phyloP scores from a whole-genome alignment of 2,329 filamentous ascomycete genomes.

The Ophiocordyceps sinensis region DNA sequence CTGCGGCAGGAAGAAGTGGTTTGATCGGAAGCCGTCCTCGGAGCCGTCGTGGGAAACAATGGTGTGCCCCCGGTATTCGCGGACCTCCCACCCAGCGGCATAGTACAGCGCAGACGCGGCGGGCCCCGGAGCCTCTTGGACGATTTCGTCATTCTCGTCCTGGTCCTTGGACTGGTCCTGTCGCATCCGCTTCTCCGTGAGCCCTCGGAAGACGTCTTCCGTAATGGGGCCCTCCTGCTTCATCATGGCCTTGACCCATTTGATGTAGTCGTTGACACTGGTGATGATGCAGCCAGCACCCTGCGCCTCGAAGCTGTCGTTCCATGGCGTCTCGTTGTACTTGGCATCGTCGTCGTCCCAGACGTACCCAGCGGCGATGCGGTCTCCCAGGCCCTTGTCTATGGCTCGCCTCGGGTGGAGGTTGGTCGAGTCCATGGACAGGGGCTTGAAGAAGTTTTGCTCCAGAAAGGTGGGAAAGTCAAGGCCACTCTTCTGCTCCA shows the following conservation, averaged over 20 bases:
- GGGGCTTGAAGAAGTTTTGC: conserved; percentile 1
- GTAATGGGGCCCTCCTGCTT: conserved; percentile 9
- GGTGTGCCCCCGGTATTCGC: conserved; percentile 8
- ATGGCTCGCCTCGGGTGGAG: conserved; percentile 8
- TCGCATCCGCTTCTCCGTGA: conserved; percentile 8
- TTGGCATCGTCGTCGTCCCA: conserved; percentile 5
- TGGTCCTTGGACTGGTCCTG: conserved; percentile 1
- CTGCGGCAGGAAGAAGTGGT: conserved; percentile 13
- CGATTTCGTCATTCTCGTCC: neutral
- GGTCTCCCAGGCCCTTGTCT: conserved; percentile 6
- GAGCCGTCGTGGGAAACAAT: conserved; percentile 12
- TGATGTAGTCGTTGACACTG: conserved; percentile 14
- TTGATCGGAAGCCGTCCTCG: conserved; percentile 10
- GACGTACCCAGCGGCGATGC: conserved; percentile 7
- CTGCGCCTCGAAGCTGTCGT: conserved; percentile 11
- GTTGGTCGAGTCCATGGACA: conserved; percentile 7
- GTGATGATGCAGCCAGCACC: conserved; percentile 15
- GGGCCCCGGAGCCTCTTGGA: neutral
- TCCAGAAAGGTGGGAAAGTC: conserved; percentile 10
- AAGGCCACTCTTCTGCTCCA: conserved; percentile 7
- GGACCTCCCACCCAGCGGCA: conserved; percentile 10
- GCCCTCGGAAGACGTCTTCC: conserved; percentile 9
- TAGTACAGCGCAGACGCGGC: conserved; percentile 5
- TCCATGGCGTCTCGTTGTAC: conserved; percentile 1
- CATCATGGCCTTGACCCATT: conserved; percentile 14